These are phyloP conservation scores for Persicaria tinctoria DNA, from an alignment of 148 eudicot species.

Conservation along the genomic window DNA sequence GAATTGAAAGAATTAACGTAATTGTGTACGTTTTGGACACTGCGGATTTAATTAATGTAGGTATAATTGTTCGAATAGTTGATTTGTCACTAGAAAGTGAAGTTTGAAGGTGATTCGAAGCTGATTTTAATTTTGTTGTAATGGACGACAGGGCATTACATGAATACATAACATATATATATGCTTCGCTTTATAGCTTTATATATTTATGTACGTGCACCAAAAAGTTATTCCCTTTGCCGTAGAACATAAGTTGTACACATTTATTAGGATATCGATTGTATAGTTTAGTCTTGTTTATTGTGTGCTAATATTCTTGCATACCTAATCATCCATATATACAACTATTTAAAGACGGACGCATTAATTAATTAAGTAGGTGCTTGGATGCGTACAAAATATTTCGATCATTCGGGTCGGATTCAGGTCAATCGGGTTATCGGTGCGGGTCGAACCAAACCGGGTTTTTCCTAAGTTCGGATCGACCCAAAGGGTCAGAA, in stretches of 20 bases:
- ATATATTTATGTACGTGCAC: background rate
- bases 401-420: no score
- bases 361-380: no score
- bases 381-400: background rate
- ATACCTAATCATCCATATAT: no score
- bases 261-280: no score
- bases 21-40: background rate
- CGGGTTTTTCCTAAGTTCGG: no score
- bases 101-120: background rate
- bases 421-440: no score
- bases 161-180: background rate
- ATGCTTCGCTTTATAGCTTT: background rate
- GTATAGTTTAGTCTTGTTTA: no score
- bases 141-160: background rate
- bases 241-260: background rate
- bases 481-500: no score
- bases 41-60: background rate
- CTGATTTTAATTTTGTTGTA: background rate
- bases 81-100: background rate
- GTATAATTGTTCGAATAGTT: background rate
- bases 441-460: no score
- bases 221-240: slow-evolving; percentile 6
- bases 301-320: no score
- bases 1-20: background rate
- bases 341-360: no score